Evolutionary conservation across 1,284 basidiomycete species (phyloP).

Genomic region (Cryptococcus neoformans): DNA sequence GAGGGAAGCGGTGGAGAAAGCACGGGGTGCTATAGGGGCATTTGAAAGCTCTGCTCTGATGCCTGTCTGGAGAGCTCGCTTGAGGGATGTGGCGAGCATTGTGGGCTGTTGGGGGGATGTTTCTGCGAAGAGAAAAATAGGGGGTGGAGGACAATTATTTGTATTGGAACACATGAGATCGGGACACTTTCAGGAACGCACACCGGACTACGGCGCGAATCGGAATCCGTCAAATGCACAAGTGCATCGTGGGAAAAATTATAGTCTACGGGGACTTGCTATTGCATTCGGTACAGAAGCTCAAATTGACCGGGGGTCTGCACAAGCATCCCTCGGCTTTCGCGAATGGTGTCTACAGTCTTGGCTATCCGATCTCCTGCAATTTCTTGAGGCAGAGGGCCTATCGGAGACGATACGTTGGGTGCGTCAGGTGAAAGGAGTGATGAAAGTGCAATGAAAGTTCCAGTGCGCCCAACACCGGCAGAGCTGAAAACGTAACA

Average conservation of each 20-base stretch:
- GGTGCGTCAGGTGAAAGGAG: slow-evolving; percentile 13
- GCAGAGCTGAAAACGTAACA: slow-evolving; percentile 32
- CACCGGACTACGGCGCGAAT: not conserved
- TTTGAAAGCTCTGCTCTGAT: not conserved
- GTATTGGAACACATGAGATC: not conserved
- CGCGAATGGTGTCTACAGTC: slow-evolving; percentile 36
- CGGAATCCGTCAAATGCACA: not conserved
- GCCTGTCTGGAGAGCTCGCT: slow-evolving; percentile 1
- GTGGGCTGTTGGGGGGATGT: too few relatives aligned
- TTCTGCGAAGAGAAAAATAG: too few relatives aligned
- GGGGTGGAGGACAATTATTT: too few relatives aligned
- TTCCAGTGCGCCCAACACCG: slow-evolving; percentile 43
- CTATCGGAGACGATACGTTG: slow-evolving; percentile 17
- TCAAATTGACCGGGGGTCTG: slow-evolving; percentile 36
- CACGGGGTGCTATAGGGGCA: slow-evolving; percentile 1
- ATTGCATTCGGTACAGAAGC: slow-evolving; percentile 24
- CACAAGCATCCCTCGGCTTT: slow-evolving; percentile 35
- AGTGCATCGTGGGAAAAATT: not conserved
- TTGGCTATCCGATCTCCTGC: slow-evolving; percentile 23
- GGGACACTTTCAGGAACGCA: not conserved
- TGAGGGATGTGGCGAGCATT: slow-evolving; percentile 3
- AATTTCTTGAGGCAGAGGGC: slow-evolving; percentile 17
- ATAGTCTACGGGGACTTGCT: not conserved
- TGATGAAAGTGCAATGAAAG: slow-evolving; percentile 42
- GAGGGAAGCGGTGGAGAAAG: slow-evolving; percentile 4